phyloP scores from a whole-genome alignment of 2,329 filamentous ascomycete species.

The Capronia epimyces region DNA sequence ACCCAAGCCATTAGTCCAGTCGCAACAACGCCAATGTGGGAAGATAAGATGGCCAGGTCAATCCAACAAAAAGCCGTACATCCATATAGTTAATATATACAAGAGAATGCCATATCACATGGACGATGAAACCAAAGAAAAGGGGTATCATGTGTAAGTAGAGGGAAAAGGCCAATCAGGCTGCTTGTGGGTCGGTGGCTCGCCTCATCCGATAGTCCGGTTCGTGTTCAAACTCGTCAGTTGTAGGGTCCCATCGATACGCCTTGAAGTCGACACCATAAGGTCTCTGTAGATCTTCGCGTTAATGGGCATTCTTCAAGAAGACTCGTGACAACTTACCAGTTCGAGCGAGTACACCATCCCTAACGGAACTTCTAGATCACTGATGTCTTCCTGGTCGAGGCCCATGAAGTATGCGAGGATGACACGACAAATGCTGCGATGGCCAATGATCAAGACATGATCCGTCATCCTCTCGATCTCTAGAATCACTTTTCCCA shows the following conservation, averaged over 20 bases:
- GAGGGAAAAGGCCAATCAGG: slow-evolving; percentile 11
- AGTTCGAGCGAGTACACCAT: slow-evolving; percentile 94
- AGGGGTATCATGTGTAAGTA: slow-evolving; percentile 18
- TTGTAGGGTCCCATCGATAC: slow-evolving; percentile 77
- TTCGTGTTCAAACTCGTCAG: slow-evolving; percentile 76
- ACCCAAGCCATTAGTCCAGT: slow-evolving; percentile 20
- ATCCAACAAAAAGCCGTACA: background rate
- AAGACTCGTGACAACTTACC: slow-evolving; percentile 31
- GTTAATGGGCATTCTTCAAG: slow-evolving; percentile 3
- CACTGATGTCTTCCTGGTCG: slow-evolving; percentile 82
- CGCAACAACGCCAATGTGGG: slow-evolving; percentile 6
- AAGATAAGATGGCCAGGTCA: background rate
- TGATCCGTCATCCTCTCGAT: slow-evolving; percentile 97
- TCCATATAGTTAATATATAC: slow-evolving; percentile 1
- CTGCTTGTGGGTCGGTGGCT: slow-evolving; percentile 31
- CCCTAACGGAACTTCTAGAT: slow-evolving; percentile 87
- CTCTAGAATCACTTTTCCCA: slow-evolving; percentile 92
- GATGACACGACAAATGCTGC: slow-evolving; percentile 83
- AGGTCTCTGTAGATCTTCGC: slow-evolving; percentile 56
- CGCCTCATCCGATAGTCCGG: slow-evolving; percentile 71
- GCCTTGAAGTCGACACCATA: slow-evolving; percentile 97
- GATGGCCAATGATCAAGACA: slow-evolving; percentile 84
- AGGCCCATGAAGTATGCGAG: slow-evolving; percentile 96
- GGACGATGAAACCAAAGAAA: background rate
- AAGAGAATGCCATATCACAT: background rate